A percentile compares a stretch with the other conserved stretches of the same genome.
Conservation (phyloP, 441 rosid genomes). For the Geranium incanum region DNA sequence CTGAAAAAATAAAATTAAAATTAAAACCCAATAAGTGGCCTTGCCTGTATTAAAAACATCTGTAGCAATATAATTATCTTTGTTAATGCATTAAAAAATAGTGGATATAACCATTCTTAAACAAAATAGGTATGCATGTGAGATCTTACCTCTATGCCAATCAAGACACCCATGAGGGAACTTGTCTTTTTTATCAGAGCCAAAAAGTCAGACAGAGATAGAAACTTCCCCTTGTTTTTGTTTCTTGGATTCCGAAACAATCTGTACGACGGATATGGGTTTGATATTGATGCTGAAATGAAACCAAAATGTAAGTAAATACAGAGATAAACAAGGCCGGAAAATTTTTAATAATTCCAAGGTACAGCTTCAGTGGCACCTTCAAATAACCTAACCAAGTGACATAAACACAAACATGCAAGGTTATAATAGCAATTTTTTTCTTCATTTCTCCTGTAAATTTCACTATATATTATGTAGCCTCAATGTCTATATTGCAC, state of each 20-base stretch:
- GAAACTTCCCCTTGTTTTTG: slow-evolving; percentile 30
- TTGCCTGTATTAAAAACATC: background rate
- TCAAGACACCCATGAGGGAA: slow-evolving; percentile 39
- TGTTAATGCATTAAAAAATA: background rate
- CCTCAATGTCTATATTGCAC: background rate
- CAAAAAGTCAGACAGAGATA: slow-evolving; percentile 36
- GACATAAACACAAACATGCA: background rate
- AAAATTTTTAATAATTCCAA: no score
- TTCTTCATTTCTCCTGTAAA: background rate
- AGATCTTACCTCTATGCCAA: slow-evolving; percentile 41
- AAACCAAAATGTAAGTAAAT: background rate
- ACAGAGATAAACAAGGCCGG: background rate
- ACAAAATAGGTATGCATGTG: background rate
- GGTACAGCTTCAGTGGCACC: background rate
- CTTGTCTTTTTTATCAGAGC: slow-evolving; percentile 30
- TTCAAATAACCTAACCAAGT: background rate
- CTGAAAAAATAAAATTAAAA: slow-evolving; percentile 22
- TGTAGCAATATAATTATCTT: background rate
- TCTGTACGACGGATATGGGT: background rate
- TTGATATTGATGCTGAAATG: slow-evolving; percentile 33
- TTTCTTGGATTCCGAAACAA: slow-evolving; percentile 37
- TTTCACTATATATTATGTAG: background rate
- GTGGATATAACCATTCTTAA: background rate
- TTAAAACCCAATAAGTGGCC: background rate
- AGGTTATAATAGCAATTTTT: background rate